Base-by-base conservation (phyloP, 164 flowering plant species). In the Houttuynia cordata region DNA sequence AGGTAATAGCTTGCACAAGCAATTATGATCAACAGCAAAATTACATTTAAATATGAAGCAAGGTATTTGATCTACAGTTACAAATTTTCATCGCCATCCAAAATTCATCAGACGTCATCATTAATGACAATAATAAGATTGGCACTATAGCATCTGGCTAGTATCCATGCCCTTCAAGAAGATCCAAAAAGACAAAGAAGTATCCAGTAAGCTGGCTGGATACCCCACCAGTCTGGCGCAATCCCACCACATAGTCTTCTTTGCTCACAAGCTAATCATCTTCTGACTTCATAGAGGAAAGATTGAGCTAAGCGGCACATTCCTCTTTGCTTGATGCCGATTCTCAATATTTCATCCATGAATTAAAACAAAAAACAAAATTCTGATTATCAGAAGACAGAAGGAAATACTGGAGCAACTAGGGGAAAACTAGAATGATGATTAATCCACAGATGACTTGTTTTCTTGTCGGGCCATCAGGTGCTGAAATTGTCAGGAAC, bases 61-160 rank as follows among this genome's bases (percentile, higher is more conserved):
- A 45, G 17, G 8, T 45, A 12, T 45, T 45, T 45, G 13, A 45
- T 45, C 49, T 69, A 64, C 53, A 51, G 21, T 67, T 53, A 70
- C 62, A 68, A 58, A 21, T 50, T 45, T 22, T 45, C 37, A 22
- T 42, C 62, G 42, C 34, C 63, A 61, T 61, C 63, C 39, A 61
- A 20, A 30, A 50, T 50, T 25, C 12, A 49, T 45, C 21, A 58
- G 42, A 40, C 15, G 19, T 45, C 39, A 21, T 18, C 10, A 45
- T 34, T 37, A 45, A 14, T 21, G 7, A 6, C 62, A 24, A 34
- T 41, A 34, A 24, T 47, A 60, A 61, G 47, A 54, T 19, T 7
- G 22, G 7, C 15, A 50, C 0, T 7, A 21, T 21, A 45, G 49
- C 49, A 45, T 45, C 49, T 17, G 40, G 24, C 14, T 15, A 51